A percentile compares a stretch with the other conserved stretches of the same genome.
These are phyloP conservation scores for Sporisorium reilianum DNA, from an alignment of 1,284 basidiomycete species.

Conservation along the genomic window DNA sequence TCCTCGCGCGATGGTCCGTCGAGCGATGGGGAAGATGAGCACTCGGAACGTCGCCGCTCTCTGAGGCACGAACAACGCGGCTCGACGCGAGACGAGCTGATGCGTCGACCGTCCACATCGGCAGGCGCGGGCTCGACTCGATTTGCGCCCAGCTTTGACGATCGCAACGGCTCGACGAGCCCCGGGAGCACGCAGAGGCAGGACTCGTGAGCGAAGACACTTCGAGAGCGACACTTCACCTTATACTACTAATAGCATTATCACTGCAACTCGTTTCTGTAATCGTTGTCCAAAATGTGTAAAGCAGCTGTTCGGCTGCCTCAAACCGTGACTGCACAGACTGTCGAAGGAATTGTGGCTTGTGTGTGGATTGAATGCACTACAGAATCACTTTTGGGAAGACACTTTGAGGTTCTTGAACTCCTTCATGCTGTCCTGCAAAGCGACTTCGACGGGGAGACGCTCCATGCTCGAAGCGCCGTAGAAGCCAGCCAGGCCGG, in stretches of 20 bases:
- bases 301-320: too few relatives aligned
- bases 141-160: conserved; percentile 31
- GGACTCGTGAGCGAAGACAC: background rate
- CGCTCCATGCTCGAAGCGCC: conserved; percentile 52
- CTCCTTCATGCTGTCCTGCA: conserved; percentile 41
- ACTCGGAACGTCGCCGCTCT: conserved; percentile 28
- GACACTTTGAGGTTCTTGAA: conserved; percentile 42
- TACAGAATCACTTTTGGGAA: conserved; percentile 1
- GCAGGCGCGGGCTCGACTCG: conserved; percentile 45
- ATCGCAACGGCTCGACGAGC: conserved; percentile 24
- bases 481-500: conserved; percentile 48
- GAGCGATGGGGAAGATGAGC: conserved; percentile 33
- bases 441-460: conserved; percentile 45
- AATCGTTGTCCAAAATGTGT: background rate
- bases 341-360: background rate
- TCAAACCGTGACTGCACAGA: background rate
- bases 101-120: conserved; percentile 42
- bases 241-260: background rate
- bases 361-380: background rate
- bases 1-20: conserved; percentile 25
- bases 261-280: conserved; percentile 1
- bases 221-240: background rate
- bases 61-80: conserved; percentile 18
- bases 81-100: conserved; percentile 23
- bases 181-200: conserved; percentile 12